These are phyloP conservation scores for Buddleja alternifolia DNA, from an alignment of 257 asterid species.

Conservation along the genomic window DNA sequence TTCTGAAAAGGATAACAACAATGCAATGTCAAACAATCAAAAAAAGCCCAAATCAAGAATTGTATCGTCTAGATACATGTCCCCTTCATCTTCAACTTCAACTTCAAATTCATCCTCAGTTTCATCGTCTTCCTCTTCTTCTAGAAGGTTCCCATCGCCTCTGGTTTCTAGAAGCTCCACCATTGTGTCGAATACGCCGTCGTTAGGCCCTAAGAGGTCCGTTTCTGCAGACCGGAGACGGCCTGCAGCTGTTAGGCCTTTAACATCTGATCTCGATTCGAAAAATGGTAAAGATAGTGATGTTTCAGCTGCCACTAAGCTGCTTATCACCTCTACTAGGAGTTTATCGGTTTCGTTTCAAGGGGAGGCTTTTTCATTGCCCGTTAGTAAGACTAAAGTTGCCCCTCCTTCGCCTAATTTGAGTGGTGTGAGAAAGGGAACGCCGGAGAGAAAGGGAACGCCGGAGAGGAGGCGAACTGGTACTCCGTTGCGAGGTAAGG, in stretches of 20 bases:
- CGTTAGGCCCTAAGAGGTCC: conserved; percentile 70
- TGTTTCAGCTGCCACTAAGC: conserved; percentile 74
- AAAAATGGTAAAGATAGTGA: conserved; percentile 52
- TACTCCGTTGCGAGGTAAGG: conserved; percentile 66
- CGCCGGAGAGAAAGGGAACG: conserved; percentile 82
- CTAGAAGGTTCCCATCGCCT: conserved; percentile 83
- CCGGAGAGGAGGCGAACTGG: conserved; percentile 72
- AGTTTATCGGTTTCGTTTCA: conserved; percentile 94
- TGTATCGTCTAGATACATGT: conserved; percentile 85
- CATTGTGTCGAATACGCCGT: conserved; percentile 46
- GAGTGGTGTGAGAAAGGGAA: conserved; percentile 67
- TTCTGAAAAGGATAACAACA: conserved; percentile 71
- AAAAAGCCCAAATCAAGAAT: conserved; percentile 77
- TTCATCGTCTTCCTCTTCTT: conserved; percentile 64
- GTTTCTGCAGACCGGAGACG: conserved; percentile 86
- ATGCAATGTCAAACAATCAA: conserved; percentile 53
- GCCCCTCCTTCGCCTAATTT: conserved; percentile 73
- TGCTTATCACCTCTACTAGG: conserved; percentile 77
- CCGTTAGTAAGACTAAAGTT: conserved; percentile 79
- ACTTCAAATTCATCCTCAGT: conserved; percentile 74
- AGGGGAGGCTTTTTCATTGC: conserved; percentile 86
- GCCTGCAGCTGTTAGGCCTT: conserved; percentile 50
- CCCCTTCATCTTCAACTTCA: conserved; percentile 83
- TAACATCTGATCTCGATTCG: conserved; percentile 64
- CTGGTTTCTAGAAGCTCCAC: conserved; percentile 61